Conservation (phyloP, 1,284 basidiomycete species). For the Fomes fomentarius region DNA sequence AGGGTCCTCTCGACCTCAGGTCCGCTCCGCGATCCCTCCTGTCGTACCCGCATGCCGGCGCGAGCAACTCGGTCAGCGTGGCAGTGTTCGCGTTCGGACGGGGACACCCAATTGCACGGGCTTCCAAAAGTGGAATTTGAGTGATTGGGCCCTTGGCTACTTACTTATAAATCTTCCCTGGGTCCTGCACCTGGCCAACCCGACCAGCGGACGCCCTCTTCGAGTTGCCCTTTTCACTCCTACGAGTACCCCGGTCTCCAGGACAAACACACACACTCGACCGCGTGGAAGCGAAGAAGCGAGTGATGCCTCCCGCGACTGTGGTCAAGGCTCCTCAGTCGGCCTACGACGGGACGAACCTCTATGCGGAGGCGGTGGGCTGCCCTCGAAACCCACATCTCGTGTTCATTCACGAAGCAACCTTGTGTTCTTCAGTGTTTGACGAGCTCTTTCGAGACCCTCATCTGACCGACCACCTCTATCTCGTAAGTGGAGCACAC, state of each 20-base stretch:
- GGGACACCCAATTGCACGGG: constrained; percentile 12
- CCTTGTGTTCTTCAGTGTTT: constrained; percentile 35
- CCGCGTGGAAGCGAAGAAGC: not conserved
- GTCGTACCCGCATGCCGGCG: too few species aligned
- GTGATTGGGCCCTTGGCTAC: constrained; percentile 14
- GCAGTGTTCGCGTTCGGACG: constrained; percentile 16
- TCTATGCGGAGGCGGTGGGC: constrained; percentile 41
- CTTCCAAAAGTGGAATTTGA: constrained; percentile 15
- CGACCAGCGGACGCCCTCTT: not conserved
- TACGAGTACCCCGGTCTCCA: not conserved
- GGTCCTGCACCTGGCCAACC: too few species aligned
- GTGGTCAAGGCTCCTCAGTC: constrained; percentile 23
- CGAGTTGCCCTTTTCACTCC: not conserved
- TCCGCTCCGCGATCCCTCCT: not conserved
- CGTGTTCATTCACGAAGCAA: constrained; percentile 43
- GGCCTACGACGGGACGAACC: constrained; percentile 25
- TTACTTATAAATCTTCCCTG: constrained; percentile 13
- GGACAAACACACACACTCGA: too few species aligned
- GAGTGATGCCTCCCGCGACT: constrained; percentile 12
- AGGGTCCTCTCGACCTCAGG: too few species aligned
- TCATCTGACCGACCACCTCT: constrained; percentile 32
- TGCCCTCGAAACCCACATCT: constrained; percentile 39
- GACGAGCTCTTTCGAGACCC: constrained; percentile 37
- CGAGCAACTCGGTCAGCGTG: too few species aligned
- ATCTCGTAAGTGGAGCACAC: constrained; percentile 37